Base-by-base conservation (phyloP, 1,139 yeast genomes). In the Hemisphaericaspora xylofermentans region DNA sequence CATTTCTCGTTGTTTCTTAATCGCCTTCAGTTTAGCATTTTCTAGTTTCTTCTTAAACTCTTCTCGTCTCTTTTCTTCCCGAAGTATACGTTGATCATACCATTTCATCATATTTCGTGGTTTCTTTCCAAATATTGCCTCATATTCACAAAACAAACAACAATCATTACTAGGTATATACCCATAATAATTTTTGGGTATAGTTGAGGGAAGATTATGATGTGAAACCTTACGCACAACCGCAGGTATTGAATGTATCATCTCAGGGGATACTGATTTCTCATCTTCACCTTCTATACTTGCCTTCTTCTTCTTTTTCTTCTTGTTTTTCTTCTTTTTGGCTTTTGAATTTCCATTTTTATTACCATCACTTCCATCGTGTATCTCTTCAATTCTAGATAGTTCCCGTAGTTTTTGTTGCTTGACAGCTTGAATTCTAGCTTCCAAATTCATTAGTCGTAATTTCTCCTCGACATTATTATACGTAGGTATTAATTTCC, bases 111-210 rank as follows among this genome's bases (percentile, higher is more conserved):
- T 51, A 45, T 61, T 63, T 18, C 46, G 47, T 1, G 66, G 64
- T 28, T 49, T 48, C 17, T 40, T 29, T 8, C 44, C 45, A 31
- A 39, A 45, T 22, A 80, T 74, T 42, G 71, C 66, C 52, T 78
- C 80, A 53, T 78, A 82, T 52, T 81, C 84, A 58, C 88, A 82
- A 43, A 80, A 71, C 45, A 78, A 66, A 53, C 88, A 82, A 43
- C 66, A 57, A 36, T 42, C 42, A 36, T 44, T 43, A 18, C 43
- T 45, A 5, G 51, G 48, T 10, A 45, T 47, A 25, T 41, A 47
- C 22, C 51, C 49, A 36, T 35, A 41, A 35, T 37, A 48, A 33
- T 46, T 27, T 13, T 32, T 31, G 9, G 52, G 50, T 2, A 33
- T 37, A 4, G 43, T 41, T 3, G 41, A 32, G 31, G 18, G 30